These are phyloP conservation scores for Phaeosphaeriaceae sp. DNA, from an alignment of 2,329 filamentous ascomycete genomes.

Conservation along the genomic window DNA sequence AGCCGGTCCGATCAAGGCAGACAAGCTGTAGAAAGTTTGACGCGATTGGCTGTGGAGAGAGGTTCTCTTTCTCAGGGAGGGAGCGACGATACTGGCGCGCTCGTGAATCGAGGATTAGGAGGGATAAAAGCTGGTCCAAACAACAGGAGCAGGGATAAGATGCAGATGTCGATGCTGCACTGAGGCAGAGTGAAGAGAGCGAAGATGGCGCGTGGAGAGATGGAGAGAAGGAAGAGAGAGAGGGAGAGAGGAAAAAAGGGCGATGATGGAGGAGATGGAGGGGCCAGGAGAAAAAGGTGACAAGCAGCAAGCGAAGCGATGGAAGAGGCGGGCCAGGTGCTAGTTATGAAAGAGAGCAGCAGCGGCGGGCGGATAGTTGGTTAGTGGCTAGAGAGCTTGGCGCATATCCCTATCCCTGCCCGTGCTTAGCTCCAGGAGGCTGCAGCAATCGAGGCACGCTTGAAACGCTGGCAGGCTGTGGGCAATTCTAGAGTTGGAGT, in stretches of 20 bases:
- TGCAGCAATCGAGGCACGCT: background rate
- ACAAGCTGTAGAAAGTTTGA: conserved; percentile 8
- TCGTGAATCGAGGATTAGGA: conserved; percentile 36
- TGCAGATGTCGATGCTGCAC: conserved; percentile 44
- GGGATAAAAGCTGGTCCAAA: conserved; percentile 39
- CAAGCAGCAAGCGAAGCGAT: conserved; percentile 71
- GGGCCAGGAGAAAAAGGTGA: conserved; percentile 41
- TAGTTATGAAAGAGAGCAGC: conserved; percentile 19
- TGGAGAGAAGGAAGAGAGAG: conserved; percentile 25
- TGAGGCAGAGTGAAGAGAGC: conserved; percentile 57
- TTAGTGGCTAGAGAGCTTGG: conserved; percentile 5
- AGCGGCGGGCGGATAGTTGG: conserved; percentile 20
- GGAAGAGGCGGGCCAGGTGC: conserved; percentile 24
- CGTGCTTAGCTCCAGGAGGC: background rate
- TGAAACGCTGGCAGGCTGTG: background rate
- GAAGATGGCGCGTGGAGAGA: too few species aligned
- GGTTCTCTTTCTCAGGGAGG: conserved; percentile 27
- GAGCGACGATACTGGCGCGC: conserved; percentile 49
- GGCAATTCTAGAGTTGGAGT: background rate
- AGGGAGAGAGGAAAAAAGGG: conserved; percentile 56
- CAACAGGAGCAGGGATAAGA: conserved; percentile 43
- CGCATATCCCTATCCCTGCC: background rate
- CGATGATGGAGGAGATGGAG: conserved; percentile 46
- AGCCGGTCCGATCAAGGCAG: conserved; percentile 31
- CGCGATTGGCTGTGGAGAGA: conserved; percentile 13